Evolutionary conservation across 768 basidiomycete genomes (phyloP).

Genomic region (Lentinula guzmanii): DNA sequence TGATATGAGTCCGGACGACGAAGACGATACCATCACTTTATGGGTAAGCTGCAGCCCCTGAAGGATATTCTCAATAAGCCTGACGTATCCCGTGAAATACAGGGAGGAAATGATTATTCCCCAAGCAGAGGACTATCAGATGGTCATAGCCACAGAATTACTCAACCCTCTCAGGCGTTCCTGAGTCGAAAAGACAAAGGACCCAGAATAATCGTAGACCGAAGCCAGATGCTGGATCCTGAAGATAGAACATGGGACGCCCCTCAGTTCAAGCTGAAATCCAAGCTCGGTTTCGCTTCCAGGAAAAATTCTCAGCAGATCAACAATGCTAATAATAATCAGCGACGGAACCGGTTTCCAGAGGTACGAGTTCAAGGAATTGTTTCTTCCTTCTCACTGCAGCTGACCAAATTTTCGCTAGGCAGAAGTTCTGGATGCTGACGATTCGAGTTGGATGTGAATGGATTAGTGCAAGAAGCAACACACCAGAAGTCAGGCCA

Average conservation of each 20-base stretch:
- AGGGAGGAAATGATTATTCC: neutral
- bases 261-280: neutral
- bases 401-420: neutral
- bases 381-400: neutral
- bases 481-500: neutral
- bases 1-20: neutral
- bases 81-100: neutral
- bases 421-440: neutral
- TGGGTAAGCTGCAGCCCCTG: neutral
- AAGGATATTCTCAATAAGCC: neutral
- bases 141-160: neutral
- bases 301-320: neutral
- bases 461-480: neutral
- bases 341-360: neutral
- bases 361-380: neutral
- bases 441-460: neutral
- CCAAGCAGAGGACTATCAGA: neutral
- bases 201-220: neutral
- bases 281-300: neutral
- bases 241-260: slow-evolving; percentile 34
- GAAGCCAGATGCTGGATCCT: slow-evolving; percentile 23
- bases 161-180: neutral
- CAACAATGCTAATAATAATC: neutral
- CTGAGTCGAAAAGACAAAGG: neutral
- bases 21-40: neutral